phyloP scores from a whole-genome alignment of 2,329 filamentous ascomycete species.

The Fusarium palustre region DNA sequence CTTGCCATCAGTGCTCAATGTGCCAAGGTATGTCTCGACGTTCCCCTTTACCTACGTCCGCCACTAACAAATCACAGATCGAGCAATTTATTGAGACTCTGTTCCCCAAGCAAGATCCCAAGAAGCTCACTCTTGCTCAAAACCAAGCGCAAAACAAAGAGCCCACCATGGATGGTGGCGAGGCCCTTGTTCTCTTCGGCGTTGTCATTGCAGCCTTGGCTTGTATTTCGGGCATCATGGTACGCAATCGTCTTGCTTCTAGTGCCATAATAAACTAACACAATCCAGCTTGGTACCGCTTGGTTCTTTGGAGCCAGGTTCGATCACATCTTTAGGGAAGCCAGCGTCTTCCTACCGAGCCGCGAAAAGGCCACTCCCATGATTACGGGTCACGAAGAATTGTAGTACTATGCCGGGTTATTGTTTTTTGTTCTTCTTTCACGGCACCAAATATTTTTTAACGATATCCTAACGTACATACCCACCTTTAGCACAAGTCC shows the following conservation, averaged over 20 bases:
- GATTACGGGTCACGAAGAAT: constrained; percentile 52
- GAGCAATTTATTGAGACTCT: constrained; percentile 96
- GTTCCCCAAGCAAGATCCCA: constrained; percentile 85
- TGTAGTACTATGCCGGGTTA: constrained; percentile 46
- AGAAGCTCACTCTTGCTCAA: constrained; percentile 61
- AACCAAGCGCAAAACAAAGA: constrained; percentile 56
- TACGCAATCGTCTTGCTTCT: constrained; percentile 58
- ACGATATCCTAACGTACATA: constrained; percentile 50
- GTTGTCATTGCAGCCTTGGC: constrained; percentile 76
- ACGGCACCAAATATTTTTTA: constrained; percentile 36
- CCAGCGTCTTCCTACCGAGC: constrained; percentile 42
- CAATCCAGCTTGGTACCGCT: constrained; percentile 75
- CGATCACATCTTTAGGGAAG: constrained; percentile 61
- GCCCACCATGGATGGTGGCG: constrained; percentile 64
- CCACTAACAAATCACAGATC: constrained; percentile 66
- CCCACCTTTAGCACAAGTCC: constrained; percentile 32
- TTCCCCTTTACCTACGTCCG: rapidly evolving
- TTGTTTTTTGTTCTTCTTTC: constrained; percentile 38
- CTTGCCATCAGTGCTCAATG: constrained; percentile 91
- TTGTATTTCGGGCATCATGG: constrained; percentile 82
- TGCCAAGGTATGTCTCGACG: constrained; percentile 71
- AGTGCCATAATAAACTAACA: constrained; percentile 2
- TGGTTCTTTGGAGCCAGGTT: constrained; percentile 87
- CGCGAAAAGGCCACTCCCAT: constrained; percentile 41
- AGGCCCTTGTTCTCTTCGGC: constrained; percentile 73